Evolutionary conservation across 352 stramenopile genomes (phyloP), one percentile per base, ranked within the genome.

Genomic region (Phytophthora sansomeana): DNA sequence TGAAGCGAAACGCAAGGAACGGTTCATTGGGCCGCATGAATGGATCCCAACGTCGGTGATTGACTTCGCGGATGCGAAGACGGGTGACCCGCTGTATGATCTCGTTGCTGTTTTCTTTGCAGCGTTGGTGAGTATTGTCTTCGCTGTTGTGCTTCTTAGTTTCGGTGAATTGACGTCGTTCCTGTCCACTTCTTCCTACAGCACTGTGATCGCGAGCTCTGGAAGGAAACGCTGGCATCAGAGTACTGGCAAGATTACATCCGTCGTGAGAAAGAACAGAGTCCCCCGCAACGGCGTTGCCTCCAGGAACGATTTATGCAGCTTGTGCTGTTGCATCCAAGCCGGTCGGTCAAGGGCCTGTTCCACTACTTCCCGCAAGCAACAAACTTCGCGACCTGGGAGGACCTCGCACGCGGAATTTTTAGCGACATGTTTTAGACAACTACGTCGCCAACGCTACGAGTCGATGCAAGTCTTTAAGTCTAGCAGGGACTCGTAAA

Each of bases 41-140:
- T 96, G 88, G 88, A 55, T 67, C 50, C 85, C 88, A 6, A 75
- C 63, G 10, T 80, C 80, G 8, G 83, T 97, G 56, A 94, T 97
- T 59, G 90, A 97, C 57, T 96, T 96, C 63, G 90, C 88, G 0
- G 90, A 97, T 63, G 74, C 82, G 61, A 95, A 95, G 80, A 91
- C 79, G 0, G 90, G 88, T 24, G 90, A 97, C 64, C 87, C 88
- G 49, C 50, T 97, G 13, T 97, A 92, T 62, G 90, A 97, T 50
- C 73, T 97, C 21, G 78, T 96, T 10, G 83, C 88, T 6, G 63
- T 96, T 24, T 89, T 95, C 58, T 92, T 94, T 60, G 78, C 85
- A 17, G 78, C 82, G 30, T 52, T 96, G 79, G 88, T 96, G 75
- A 58, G 83, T 66, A 11, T 9, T 35, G 32, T 17, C 17, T 14